A percentile compares a stretch with the other conserved stretches of the same genome.
Evolutionary conservation across 805 yeast species (phyloP).

Genomic region (Starmerella stellata): DNA sequence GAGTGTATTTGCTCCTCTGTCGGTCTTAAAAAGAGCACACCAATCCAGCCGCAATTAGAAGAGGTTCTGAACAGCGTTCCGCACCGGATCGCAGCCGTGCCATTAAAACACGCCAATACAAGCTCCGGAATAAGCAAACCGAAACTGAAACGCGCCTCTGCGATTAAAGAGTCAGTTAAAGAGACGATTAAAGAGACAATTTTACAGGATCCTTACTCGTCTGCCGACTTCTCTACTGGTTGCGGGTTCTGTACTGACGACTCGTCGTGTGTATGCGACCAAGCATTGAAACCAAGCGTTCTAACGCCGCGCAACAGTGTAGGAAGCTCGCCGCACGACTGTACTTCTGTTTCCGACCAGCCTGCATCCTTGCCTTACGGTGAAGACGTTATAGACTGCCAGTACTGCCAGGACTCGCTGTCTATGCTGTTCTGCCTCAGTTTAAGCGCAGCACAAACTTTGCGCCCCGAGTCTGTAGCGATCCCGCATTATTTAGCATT

Average conservation of each 20-base stretch:
- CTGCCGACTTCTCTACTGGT: conserved; percentile 30
- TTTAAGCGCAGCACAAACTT: conserved; percentile 11
- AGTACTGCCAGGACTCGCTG: conserved; percentile 60
- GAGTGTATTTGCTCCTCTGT: conserved; percentile 23
- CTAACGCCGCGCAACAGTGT: neutral
- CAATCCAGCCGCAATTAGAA: conserved; percentile 6
- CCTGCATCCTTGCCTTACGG: neutral
- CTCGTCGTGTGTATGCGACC: conserved; percentile 78
- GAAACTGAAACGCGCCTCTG: neutral
- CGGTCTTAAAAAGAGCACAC: conserved; percentile 13
- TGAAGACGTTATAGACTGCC: conserved; percentile 25
- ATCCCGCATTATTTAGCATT: conserved; percentile 78
- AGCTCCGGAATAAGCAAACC: too few relatives aligned
- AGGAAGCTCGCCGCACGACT: neutral
- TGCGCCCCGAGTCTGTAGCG: conserved; percentile 21
- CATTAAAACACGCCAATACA: conserved; percentile 9
- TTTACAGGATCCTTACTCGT: neutral
- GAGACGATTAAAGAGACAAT: neutral
- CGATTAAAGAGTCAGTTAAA: neutral
- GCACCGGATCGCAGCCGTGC: conserved; percentile 13
- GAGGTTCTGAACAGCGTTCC: conserved; percentile 8
- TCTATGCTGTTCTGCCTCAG: conserved; percentile 61
- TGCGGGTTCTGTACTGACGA: conserved; percentile 87
- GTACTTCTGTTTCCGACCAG: neutral
- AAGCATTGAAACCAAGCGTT: neutral